Conservation (phyloP, 345 rosid genomes). For the Combretum micranthum region DNA sequence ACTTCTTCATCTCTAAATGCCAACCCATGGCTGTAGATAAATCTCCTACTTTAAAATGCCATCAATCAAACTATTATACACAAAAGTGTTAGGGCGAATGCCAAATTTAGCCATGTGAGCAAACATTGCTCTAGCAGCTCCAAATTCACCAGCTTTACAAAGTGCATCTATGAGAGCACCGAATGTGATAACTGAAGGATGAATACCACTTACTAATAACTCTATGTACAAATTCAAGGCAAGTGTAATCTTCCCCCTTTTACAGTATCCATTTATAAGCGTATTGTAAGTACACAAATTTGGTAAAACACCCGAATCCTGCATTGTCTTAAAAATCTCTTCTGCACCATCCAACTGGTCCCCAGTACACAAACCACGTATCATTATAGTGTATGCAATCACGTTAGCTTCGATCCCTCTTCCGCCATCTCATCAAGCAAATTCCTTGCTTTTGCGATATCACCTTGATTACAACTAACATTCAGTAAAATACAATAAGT, state of each 20-base stretch:
- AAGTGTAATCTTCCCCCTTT: slow-evolving; percentile 24
- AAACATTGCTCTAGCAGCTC: slow-evolving; percentile 35
- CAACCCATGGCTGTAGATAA: slow-evolving; percentile 33
- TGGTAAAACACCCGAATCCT: slow-evolving; percentile 30
- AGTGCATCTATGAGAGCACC: slow-evolving; percentile 50
- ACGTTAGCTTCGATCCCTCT: slow-evolving; percentile 45
- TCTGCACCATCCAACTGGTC: slow-evolving; percentile 39
- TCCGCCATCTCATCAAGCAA: slow-evolving; percentile 41
- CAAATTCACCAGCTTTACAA: slow-evolving; percentile 41
- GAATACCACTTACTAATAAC: slow-evolving; percentile 28
- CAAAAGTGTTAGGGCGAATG: slow-evolving; percentile 44
- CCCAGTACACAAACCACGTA: slow-evolving; percentile 41
- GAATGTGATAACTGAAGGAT: slow-evolving; percentile 51
- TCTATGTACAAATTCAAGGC: slow-evolving; percentile 38
- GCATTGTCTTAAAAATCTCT: slow-evolving; percentile 33
- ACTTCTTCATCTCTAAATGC: slow-evolving; percentile 42
- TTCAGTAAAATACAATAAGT: slow-evolving; percentile 51
- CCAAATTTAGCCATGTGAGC: slow-evolving; percentile 51
- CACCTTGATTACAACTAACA: slow-evolving; percentile 47
- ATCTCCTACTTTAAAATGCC: slow-evolving; percentile 43
- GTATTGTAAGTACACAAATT: slow-evolving; percentile 46
- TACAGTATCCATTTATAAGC: slow-evolving; percentile 56
- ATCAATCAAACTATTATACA: slow-evolving; percentile 53
- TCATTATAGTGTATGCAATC: slow-evolving; percentile 39
- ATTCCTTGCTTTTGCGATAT: slow-evolving; percentile 26